Conservation (phyloP, 148 eudicot genomes). For the Amaranthus palmeri region DNA sequence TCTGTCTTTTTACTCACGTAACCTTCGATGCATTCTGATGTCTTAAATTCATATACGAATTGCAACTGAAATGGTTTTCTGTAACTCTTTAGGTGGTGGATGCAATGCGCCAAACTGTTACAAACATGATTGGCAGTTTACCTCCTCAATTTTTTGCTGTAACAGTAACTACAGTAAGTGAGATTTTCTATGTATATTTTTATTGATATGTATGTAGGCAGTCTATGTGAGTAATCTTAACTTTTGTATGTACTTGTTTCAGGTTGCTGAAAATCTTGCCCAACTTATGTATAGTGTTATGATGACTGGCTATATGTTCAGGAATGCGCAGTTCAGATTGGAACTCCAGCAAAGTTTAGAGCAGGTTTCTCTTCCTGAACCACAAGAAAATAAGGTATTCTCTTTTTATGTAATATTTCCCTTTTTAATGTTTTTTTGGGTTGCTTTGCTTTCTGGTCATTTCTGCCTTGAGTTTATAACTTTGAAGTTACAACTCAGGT, state of each 20-base stretch:
- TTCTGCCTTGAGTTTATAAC: background rate
- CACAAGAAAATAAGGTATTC: slow-evolving; percentile 52
- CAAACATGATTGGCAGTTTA: slow-evolving; percentile 88
- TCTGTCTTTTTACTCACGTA: background rate
- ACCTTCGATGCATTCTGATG: background rate
- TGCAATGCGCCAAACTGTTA: slow-evolving; percentile 91
- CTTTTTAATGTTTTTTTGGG: background rate
- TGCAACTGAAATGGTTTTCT: background rate
- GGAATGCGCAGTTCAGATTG: slow-evolving; percentile 76
- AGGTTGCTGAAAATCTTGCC: slow-evolving; percentile 96
- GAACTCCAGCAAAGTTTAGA: slow-evolving; percentile 84
- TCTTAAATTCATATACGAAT: background rate
- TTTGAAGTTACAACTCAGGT: background rate
- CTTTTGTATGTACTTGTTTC: slow-evolving; percentile 19
- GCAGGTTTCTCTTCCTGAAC: slow-evolving; percentile 79
- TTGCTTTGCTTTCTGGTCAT: background rate
- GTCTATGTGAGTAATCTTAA: background rate
- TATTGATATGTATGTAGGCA: background rate
- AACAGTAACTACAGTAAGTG: slow-evolving; percentile 80
- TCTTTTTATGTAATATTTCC: background rate
- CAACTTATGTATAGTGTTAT: slow-evolving; percentile 91
- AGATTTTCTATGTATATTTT: slow-evolving; percentile 1
- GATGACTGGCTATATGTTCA: slow-evolving; percentile 96
- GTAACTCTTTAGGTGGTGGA: slow-evolving; percentile 59
- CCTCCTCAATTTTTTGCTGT: slow-evolving; percentile 87